phyloP scores from a whole-genome alignment of 345 rosid genomes.

The Aquilaria sinensis region DNA sequence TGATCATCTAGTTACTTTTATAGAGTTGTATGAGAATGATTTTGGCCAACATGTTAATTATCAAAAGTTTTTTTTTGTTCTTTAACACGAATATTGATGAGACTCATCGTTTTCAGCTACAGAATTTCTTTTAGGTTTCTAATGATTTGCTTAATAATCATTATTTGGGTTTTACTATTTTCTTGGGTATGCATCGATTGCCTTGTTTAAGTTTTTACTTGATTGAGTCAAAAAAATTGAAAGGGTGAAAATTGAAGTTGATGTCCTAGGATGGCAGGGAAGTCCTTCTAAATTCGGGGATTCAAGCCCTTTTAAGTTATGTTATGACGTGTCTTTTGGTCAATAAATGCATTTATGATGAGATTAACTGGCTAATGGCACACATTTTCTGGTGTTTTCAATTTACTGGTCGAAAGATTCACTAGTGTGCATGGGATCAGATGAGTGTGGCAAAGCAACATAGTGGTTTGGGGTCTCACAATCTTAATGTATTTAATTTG shows the following conservation, averaged over 20 bases:
- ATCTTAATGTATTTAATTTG: constrained; percentile 12
- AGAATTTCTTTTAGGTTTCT: background rate
- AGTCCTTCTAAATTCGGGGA: background rate
- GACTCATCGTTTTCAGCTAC: background rate
- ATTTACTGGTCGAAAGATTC: background rate
- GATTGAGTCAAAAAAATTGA: background rate
- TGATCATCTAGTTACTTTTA: too few species aligned
- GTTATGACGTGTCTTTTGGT: background rate
- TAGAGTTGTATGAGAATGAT: background rate
- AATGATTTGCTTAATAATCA: background rate
- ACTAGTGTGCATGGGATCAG: background rate
- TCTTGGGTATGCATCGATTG: background rate
- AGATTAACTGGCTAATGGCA: background rate
- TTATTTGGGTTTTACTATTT: background rate
- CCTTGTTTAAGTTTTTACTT: background rate
- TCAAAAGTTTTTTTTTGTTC: background rate
- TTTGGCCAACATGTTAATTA: background rate
- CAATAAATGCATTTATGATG: background rate
- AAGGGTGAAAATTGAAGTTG: background rate
- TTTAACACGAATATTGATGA: background rate
- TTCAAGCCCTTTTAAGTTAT: background rate
- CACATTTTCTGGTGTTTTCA: background rate
- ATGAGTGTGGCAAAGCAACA: background rate
- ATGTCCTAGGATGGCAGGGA: background rate
- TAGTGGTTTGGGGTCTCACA: background rate